These are phyloP conservation scores for Monosporozyma aerobia DNA, from an alignment of 805 yeast species.

Conservation along the genomic window DNA sequence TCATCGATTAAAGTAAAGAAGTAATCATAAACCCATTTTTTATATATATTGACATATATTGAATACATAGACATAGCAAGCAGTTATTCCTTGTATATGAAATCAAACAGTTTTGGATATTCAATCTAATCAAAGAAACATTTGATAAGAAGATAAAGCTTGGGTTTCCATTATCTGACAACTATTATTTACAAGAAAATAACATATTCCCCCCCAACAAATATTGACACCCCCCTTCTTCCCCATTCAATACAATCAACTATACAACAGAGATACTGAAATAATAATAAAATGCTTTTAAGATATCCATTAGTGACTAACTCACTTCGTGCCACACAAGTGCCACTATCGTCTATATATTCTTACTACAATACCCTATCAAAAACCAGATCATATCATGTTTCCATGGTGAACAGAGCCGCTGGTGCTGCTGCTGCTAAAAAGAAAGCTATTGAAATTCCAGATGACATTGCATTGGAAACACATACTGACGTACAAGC, in stretches of 20 bases:
- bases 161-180: background rate
- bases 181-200: background rate
- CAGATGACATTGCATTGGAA: conserved; percentile 22
- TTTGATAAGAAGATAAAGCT: background rate
- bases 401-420: background rate
- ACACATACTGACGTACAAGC: conserved; percentile 29
- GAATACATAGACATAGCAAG: background rate
- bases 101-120: background rate
- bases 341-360: background rate
- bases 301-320: background rate
- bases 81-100: background rate
- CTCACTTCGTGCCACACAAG: background rate
- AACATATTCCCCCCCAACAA: background rate
- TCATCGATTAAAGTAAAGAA: background rate
- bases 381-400: background rate
- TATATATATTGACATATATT: background rate
- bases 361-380: background rate
- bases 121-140: background rate
- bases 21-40: background rate
- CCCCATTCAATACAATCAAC: background rate
- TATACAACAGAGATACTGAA: background rate
- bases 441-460: conserved; percentile 16
- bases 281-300: background rate
- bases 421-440: conserved; percentile 10
- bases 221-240: background rate